phyloP scores from a whole-genome alignment of 1,284 basidiomycete species.

The Stygiomarasmius scandens region DNA sequence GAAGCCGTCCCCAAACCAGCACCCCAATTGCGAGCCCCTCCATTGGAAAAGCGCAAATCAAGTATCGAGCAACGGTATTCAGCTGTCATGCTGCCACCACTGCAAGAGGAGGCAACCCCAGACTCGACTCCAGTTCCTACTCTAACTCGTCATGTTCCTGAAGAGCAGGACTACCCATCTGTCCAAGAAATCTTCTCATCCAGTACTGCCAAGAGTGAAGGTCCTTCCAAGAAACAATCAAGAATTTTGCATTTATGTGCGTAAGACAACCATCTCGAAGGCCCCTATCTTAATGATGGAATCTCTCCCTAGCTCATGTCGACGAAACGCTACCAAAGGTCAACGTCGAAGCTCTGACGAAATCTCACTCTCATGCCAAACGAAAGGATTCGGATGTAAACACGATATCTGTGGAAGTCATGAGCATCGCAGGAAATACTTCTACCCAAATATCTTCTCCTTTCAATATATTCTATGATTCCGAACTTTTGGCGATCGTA shows the following conservation, averaged over 20 bases:
- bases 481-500: conserved; percentile 67
- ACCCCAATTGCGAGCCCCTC: conserved; percentile 10
- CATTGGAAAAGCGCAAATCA: conserved; percentile 59
- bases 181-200: neutral
- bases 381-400: conserved; percentile 42
- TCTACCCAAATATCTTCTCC: conserved; percentile 47
- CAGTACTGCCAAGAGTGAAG: neutral
- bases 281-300: conserved; percentile 7
- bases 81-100: conserved; percentile 58
- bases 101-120: conserved; percentile 70
- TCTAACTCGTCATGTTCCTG: conserved; percentile 38
- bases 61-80: conserved; percentile 73
- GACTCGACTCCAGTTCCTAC: conserved; percentile 57
- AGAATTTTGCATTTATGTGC: neutral
- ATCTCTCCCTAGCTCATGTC: conserved; percentile 33
- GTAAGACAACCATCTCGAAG: conserved; percentile 15
- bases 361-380: conserved; percentile 26
- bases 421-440: conserved; percentile 55
- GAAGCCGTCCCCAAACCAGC: conserved; percentile 12
- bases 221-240: neutral
- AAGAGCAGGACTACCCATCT: neutral
- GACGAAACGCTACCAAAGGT: conserved; percentile 53
- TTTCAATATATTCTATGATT: conserved; percentile 67
- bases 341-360: conserved; percentile 50
- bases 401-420: conserved; percentile 71